Percentiles rank a stretch among this genome's conserved stretches.
phyloP scores from a whole-genome alignment of 2,329 filamentous ascomycete species.

The Microthyrium microscopicum region DNA sequence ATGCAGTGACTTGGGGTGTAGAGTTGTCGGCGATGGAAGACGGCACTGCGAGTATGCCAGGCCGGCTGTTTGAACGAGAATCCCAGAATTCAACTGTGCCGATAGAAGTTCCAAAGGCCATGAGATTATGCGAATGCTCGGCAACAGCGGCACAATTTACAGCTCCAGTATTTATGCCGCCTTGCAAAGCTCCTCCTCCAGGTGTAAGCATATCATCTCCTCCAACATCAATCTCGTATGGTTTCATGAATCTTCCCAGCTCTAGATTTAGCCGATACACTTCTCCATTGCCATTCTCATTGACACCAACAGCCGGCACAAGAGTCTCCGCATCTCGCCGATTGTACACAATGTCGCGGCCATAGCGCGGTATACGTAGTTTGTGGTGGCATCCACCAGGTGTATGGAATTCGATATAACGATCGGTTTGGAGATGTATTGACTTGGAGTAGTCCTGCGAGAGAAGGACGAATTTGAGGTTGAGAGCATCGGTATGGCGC shows the following conservation, averaged over 20 bases:
- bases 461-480: constrained; percentile 78
- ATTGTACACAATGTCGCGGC: constrained; percentile 77
- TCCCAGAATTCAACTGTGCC: constrained; percentile 99
- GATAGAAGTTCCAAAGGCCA: constrained; percentile 83
- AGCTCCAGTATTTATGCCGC: constrained; percentile 66
- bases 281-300: constrained; percentile 71
- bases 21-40: constrained; percentile 9
- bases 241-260: constrained; percentile 81
- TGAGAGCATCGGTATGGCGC: constrained; percentile 79
- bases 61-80: constrained; percentile 62
- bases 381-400: constrained; percentile 75
- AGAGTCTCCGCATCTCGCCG: constrained; percentile 67
- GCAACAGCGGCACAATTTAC: constrained; percentile 81
- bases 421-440: constrained; percentile 80
- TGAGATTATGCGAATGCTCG: constrained; percentile 73
- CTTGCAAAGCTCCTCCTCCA: constrained; percentile 64
- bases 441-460: constrained; percentile 89
- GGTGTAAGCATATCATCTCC: constrained; percentile 53
- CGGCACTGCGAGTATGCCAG: constrained; percentile 54
- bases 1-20: constrained; percentile 53
- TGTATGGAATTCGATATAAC: constrained; percentile 84
- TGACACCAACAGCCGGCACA: constrained; percentile 74
- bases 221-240: constrained; percentile 81
- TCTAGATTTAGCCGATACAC: constrained; percentile 89
- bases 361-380: constrained; percentile 82